These are phyloP conservation scores for Colletotrichum tropicicola DNA, from an alignment of 2,329 filamentous ascomycete species.

Conservation along the genomic window DNA sequence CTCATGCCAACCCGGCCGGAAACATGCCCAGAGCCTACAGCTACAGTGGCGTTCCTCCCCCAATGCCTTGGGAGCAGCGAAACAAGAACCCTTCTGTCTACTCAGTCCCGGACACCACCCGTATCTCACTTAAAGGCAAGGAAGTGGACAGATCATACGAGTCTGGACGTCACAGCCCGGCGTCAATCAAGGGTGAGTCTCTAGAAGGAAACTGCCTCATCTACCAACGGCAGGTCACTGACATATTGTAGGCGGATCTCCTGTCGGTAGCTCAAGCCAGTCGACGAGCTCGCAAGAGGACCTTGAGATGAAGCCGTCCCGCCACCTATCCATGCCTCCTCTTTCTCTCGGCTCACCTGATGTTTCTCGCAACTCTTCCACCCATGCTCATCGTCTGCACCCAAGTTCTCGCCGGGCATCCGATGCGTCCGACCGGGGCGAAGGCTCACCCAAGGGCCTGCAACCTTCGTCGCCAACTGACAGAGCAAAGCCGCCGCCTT, in stretches of 20 bases:
- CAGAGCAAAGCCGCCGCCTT: constrained; percentile 37
- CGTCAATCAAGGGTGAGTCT: constrained; percentile 46
- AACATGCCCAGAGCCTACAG: constrained; percentile 53
- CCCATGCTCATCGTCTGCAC: constrained; percentile 34
- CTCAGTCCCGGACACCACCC: constrained; percentile 36
- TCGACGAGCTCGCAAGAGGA: constrained; percentile 51
- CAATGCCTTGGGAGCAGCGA: constrained; percentile 36
- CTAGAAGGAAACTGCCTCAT: neutral
- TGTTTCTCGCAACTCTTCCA: neutral
- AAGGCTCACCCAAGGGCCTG: constrained; percentile 17
- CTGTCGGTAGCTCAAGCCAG: constrained; percentile 46
- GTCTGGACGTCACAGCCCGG: constrained; percentile 44
- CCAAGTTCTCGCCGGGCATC: constrained; percentile 40
- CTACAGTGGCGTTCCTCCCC: constrained; percentile 47
- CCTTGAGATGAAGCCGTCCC: constrained; percentile 46
- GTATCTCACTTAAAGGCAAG: constrained; percentile 51
- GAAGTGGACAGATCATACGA: constrained; percentile 47
- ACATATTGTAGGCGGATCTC: constrained; percentile 31
- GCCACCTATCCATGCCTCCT: constrained; percentile 27
- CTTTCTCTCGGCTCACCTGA: neutral
- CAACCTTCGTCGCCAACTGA: neutral
- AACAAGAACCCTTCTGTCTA: constrained; percentile 41
- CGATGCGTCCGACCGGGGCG: constrained; percentile 37
- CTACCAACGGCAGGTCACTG: constrained; percentile 13
- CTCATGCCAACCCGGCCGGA: constrained; percentile 48